Evolutionary conservation across 164 flowering plant genomes (phyloP), one percentile per base, ranked within the genome.

Genomic region (Vitis riparia): DNA sequence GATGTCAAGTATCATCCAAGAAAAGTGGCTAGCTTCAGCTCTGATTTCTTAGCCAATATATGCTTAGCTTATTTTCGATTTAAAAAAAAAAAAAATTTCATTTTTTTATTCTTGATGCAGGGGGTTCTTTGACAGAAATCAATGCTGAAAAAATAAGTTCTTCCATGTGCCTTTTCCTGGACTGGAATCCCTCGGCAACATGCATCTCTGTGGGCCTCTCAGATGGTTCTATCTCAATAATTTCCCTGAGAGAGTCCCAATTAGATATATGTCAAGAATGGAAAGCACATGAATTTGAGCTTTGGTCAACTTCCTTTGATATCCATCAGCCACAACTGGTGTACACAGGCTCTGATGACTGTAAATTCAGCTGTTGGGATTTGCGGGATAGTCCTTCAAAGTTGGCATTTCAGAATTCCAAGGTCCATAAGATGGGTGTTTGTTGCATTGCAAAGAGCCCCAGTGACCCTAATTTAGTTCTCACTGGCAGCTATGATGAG

Each of bases 401-500:
- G 1, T 58, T 74, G 69, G 93, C 71, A 30, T 93, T 91, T 74
- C 93, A 86, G 67, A 89, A 93, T 65, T 64, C 82, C 27, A 93
- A 83, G 78, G 73, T 63, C 27, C 99, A 95, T 73, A 83, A 69
- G 55, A 89, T 89, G 94, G 99, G 99, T 51, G 83, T 95, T 29
- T 93, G 98, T 71, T 90, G 92, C 82, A 89, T 93, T 66, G 70
- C 85, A 14, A 91, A 89, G 79, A 84, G 78, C 71, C 88, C 87
- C 1, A 23, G 0, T 60, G 84, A 89, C 63, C 80, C 92, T 9
- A 81, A 88, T 70, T 69, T 60, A 17, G 23, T 93, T 53, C 82
- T 91, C 16, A 96, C 98, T 16, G 99, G 99, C 55, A 82, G 98
- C 80, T 96, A 96, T 50, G 98, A 96, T 77, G 97, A 91, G 78